phyloP scores from a whole-genome alignment of 2,329 filamentous ascomycete genomes.

The Penicillium italicum region DNA sequence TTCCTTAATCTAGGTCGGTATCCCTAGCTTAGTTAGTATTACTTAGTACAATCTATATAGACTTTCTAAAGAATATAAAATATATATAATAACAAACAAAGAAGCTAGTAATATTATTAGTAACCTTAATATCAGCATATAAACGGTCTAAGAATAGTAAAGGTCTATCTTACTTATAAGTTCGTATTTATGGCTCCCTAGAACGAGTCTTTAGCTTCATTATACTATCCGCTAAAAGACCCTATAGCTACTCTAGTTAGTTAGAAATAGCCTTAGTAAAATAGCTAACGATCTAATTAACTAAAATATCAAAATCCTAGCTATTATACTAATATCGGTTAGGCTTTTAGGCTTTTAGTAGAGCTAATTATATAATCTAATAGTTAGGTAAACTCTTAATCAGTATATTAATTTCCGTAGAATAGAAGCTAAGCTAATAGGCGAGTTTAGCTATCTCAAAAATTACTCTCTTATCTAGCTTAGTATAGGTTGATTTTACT shows the following conservation, averaged over 20 bases:
- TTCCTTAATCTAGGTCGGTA: background rate
- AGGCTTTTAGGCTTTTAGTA: slow-evolving; percentile 11
- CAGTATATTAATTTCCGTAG: slow-evolving; percentile 5
- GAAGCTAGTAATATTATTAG: background rate
- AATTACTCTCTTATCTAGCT: slow-evolving; percentile 17
- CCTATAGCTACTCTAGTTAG: background rate
- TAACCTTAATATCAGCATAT: background rate
- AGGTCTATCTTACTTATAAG: background rate
- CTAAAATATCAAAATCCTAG: slow-evolving; percentile 9
- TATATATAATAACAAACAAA: background rate
- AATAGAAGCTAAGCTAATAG: slow-evolving; percentile 18
- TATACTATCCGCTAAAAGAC: background rate
- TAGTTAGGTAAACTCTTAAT: slow-evolving; percentile 11
- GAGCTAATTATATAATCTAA: slow-evolving; percentile 11
- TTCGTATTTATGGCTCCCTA: background rate
- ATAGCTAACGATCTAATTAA: slow-evolving; percentile 6
- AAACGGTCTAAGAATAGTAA: slow-evolving; percentile 1
- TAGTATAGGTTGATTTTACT: slow-evolving; percentile 12
- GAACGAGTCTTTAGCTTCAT: background rate
- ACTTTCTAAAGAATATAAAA: background rate
- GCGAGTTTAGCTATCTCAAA: slow-evolving; percentile 25
- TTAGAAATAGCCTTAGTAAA: background rate
- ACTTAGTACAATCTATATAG: background rate
- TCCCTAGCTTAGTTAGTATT: background rate
- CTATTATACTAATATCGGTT: slow-evolving; percentile 11